phyloP scores from a whole-genome alignment of 106 monocot species.

The Hemerocallis citrina region DNA sequence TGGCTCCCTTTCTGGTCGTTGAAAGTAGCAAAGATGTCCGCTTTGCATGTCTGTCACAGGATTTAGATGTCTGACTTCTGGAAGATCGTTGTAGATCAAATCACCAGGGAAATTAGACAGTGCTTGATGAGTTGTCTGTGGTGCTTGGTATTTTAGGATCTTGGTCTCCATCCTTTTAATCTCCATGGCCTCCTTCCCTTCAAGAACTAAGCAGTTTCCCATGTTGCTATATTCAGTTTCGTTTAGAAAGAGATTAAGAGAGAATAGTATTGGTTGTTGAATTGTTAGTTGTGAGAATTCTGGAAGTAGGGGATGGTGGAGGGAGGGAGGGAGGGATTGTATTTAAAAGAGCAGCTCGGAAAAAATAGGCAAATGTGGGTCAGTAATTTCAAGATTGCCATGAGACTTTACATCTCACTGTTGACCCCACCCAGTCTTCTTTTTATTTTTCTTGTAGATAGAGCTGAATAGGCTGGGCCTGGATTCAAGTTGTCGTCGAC shows the following conservation, averaged over 20 bases:
- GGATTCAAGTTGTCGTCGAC: too few relatives aligned
- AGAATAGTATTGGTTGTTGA: too few relatives aligned
- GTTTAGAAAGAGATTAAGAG: background rate
- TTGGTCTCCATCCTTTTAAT: conserved; percentile 12
- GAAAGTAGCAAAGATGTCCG: conserved; percentile 11
- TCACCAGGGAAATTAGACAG: conserved; percentile 9
- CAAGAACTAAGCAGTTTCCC: conserved; percentile 48
- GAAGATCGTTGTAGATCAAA: background rate
- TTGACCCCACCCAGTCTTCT: too few relatives aligned
- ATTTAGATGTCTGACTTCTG: conserved; percentile 3
- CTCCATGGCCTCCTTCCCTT: conserved; percentile 9
- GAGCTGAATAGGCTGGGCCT: too few relatives aligned
- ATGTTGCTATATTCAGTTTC: conserved; percentile 8
- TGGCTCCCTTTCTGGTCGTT: conserved; percentile 5
- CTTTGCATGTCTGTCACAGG: background rate
- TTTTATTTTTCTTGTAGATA: too few relatives aligned
- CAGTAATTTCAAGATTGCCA: too few relatives aligned
- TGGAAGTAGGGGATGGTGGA: too few relatives aligned
- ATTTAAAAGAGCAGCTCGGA: too few relatives aligned
- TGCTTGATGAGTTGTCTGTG: conserved; percentile 6
- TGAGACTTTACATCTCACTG: too few relatives aligned
- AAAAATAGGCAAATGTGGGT: too few relatives aligned
- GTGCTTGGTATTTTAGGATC: conserved; percentile 16
- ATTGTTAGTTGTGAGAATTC: too few relatives aligned
- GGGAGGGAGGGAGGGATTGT: too few relatives aligned